Percentiles rank a stretch among this genome's conserved stretches.
Evolutionary conservation across 768 basidiomycete species (phyloP).

Genomic region (Rhizopogon vulgaris): DNA sequence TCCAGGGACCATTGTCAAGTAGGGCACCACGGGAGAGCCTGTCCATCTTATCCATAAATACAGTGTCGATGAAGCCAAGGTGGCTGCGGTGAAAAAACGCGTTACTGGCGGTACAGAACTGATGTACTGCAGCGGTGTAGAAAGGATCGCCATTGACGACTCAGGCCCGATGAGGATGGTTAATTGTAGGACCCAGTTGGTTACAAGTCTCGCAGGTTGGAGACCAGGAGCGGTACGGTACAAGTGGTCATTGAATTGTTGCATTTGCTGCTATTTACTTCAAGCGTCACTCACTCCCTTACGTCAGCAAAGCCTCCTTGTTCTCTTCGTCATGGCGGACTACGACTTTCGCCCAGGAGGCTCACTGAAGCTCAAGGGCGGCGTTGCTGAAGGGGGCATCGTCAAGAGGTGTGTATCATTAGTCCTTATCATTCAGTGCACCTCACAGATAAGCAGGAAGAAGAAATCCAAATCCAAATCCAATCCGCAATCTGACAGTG

Average conservation of each 20-base stretch:
- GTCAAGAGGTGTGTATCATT: constrained; percentile 66
- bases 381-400: constrained; percentile 68
- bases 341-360: constrained; percentile 84
- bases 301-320: constrained; percentile 22
- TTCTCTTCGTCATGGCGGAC: constrained; percentile 49
- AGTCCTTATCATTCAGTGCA: constrained; percentile 3
- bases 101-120: constrained; percentile 76
- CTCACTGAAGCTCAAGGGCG: constrained; percentile 87
- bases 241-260: not conserved
- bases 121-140: constrained; percentile 62
- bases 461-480: constrained; percentile 74
- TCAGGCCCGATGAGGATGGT: not conserved
- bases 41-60: constrained; percentile 65
- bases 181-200: not conserved
- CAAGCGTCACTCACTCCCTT: constrained; percentile 12
- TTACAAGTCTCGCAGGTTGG: not conserved
- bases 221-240: not conserved
- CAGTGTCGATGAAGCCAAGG: constrained; percentile 48
- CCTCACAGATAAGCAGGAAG: constrained; percentile 46
- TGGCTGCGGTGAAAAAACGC: constrained; percentile 60
- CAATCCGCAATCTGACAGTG: constrained; percentile 47
- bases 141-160: constrained; percentile 63
- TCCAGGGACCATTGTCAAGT: constrained; percentile 78
- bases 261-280: constrained; percentile 21
- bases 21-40: constrained; percentile 42